Conservation (phyloP, 169 alveolate species). For the Eimeria praecox region DNA sequence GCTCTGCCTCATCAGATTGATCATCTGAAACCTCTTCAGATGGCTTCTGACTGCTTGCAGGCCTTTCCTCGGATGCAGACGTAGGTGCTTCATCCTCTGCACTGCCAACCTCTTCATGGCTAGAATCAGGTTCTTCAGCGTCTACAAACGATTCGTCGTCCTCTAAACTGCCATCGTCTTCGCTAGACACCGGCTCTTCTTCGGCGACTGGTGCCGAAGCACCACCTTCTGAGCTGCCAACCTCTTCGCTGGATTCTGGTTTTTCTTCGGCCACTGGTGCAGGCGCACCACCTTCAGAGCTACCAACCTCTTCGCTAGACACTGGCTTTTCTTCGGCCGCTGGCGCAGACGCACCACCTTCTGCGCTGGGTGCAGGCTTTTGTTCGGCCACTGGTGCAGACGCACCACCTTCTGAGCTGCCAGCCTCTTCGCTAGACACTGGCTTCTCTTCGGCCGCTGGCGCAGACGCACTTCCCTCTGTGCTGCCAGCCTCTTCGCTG, state of each 20-base stretch:
- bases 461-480: neutral
- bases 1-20: neutral
- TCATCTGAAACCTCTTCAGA: neutral
- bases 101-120: neutral
- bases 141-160: neutral
- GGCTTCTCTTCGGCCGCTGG: neutral
- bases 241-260: neutral
- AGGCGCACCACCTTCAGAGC: neutral
- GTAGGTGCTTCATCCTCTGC: constrained; percentile 5
- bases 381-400: too few species aligned
- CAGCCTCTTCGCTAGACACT: neutral
- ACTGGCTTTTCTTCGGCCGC: too few species aligned
- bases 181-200: neutral
- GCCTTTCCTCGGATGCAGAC: neutral
- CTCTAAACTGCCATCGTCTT: too few species aligned
- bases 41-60: neutral
- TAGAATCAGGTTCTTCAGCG: neutral
- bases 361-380: too few species aligned
- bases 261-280: neutral
- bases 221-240: neutral
- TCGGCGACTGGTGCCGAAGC: neutral
- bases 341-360: neutral
- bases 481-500: neutral
- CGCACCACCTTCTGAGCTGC: neutral
- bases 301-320: too few species aligned